Conservation (phyloP, 176 grass and related monocot genomes). For the Eragrostis curvula region DNA sequence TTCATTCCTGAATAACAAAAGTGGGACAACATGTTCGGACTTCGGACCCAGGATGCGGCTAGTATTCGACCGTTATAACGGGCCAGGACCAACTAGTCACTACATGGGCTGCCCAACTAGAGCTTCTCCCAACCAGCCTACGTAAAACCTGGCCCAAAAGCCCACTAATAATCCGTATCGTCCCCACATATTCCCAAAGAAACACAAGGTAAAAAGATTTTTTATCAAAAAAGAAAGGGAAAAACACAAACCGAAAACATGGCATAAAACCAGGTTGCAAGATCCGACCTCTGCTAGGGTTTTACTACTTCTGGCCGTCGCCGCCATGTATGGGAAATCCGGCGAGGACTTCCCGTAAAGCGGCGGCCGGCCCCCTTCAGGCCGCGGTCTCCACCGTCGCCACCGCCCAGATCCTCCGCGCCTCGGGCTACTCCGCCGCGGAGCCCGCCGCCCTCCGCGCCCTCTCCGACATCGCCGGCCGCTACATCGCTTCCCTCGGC, state of each 20-base stretch:
- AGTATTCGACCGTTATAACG: background rate
- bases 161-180: too few relatives aligned
- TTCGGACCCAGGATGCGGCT: too few relatives aligned
- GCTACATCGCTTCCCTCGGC: conserved; percentile 60
- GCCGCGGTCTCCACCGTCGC: conserved; percentile 37
- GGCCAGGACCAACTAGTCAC: background rate
- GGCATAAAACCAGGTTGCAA: conserved; percentile 33
- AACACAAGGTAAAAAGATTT: too few relatives aligned
- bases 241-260: conserved; percentile 23
- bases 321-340: conserved; percentile 61
- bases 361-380: background rate
- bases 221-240: background rate
- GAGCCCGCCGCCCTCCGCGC: conserved; percentile 42
- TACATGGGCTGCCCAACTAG: too few relatives aligned
- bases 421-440: conserved; percentile 49
- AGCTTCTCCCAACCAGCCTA: too few relatives aligned
- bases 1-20: too few relatives aligned
- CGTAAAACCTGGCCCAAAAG: background rate
- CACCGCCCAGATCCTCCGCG: conserved; percentile 56
- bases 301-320: conserved; percentile 7
- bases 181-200: too few relatives aligned
- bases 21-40: too few relatives aligned
- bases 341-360: conserved; percentile 19
- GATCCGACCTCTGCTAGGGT: conserved; percentile 26
- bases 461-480: conserved; percentile 52